Percentiles rank a stretch among this genome's conserved stretches.
These are phyloP conservation scores for Hypomyces perniciosus DNA, from an alignment of 2,329 filamentous ascomycete genomes.

Conservation along the genomic window DNA sequence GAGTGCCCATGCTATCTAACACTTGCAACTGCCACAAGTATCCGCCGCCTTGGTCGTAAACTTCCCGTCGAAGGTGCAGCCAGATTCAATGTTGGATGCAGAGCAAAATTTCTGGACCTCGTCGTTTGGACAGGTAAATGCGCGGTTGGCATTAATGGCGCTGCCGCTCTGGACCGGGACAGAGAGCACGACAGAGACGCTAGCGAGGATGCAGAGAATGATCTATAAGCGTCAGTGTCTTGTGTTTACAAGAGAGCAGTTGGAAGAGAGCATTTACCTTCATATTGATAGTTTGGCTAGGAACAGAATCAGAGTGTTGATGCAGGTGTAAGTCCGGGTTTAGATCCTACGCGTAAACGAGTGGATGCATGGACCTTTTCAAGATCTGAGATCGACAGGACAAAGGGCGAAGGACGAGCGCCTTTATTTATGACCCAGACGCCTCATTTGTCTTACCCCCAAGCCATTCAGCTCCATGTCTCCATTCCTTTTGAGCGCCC, in stretches of 20 bases:
- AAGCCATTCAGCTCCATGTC: too few species aligned
- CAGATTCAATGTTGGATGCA: constrained; percentile 17
- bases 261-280: background rate
- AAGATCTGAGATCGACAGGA: too few species aligned
- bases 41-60: constrained; percentile 16
- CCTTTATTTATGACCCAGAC: too few species aligned
- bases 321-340: too few species aligned
- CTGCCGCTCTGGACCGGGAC: constrained; percentile 4
- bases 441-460: too few species aligned
- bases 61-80: constrained; percentile 12
- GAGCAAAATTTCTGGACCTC: constrained; percentile 16
- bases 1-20: background rate
- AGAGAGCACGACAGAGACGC: constrained; percentile 5
- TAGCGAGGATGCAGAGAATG: constrained; percentile 3
- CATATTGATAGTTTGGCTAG: background rate
- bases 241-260: too few species aligned
- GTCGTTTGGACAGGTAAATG: constrained; percentile 13
- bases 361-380: too few species aligned
- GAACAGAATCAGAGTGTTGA: too few species aligned
- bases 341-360: too few species aligned
- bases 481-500: too few species aligned
- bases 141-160: constrained; percentile 9
- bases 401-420: too few species aligned
- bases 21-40: constrained; percentile 12
- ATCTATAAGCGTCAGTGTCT: background rate